These are phyloP conservation scores for Coemansia sp. DNA, from an alignment of 192 early-diverging fungal species.

Conservation along the genomic window DNA sequence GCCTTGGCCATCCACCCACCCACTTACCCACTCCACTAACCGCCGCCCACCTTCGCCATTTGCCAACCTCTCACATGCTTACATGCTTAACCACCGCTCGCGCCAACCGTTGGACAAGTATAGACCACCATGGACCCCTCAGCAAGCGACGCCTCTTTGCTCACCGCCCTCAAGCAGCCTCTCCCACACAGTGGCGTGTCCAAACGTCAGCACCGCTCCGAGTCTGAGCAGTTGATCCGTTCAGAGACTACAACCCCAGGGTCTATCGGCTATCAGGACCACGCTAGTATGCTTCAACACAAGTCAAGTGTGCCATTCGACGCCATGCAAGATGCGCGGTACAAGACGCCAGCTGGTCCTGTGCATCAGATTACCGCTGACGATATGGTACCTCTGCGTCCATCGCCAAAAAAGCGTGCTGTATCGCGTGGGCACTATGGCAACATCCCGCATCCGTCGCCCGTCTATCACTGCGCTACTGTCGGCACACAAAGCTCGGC, in stretches of 20 bases:
- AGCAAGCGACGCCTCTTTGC: background rate
- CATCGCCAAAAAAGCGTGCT: conserved; percentile 56
- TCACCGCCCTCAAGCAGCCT: conserved; percentile 6
- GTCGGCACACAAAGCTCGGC: conserved; percentile 8
- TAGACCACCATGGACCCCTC: background rate
- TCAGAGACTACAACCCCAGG: background rate
- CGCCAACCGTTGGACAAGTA: background rate
- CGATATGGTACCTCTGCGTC: conserved; percentile 31
- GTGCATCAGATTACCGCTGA: conserved; percentile 35
- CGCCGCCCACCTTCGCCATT: background rate
- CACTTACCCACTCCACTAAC: background rate
- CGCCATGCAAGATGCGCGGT: background rate
- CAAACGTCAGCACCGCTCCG: conserved; percentile 4
- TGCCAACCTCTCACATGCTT: background rate
- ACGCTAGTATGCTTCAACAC: background rate
- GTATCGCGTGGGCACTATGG: conserved; percentile 44
- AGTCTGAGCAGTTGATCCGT: background rate
- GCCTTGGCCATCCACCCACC: background rate
- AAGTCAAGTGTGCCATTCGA: conserved; percentile 1
- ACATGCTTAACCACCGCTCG: background rate
- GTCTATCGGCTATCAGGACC: conserved; percentile 7
- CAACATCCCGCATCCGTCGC: conserved; percentile 51
- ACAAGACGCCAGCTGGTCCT: conserved; percentile 29
- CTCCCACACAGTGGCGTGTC: background rate
- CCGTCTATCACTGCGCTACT: conserved; percentile 32